phyloP scores from a whole-genome alignment of 2,329 filamentous ascomycete genomes.

The Beauveria scarabaeidicola region DNA sequence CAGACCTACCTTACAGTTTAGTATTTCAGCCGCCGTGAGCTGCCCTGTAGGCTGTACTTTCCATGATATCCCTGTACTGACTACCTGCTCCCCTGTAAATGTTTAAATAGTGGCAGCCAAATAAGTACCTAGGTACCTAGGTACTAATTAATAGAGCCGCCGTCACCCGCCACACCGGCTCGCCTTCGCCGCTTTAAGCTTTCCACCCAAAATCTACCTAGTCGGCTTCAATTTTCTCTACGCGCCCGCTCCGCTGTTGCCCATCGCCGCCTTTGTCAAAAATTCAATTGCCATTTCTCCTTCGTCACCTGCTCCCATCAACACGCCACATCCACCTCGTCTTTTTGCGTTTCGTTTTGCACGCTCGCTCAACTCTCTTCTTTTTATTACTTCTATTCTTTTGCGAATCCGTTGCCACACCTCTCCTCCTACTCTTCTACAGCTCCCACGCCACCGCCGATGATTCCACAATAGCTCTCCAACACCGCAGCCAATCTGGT shows the following conservation, averaged over 20 bases:
- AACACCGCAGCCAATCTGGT: constrained; percentile 5
- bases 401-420: neutral
- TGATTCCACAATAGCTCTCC: constrained; percentile 1
- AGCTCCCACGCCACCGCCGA: neutral
- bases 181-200: constrained; percentile 5
- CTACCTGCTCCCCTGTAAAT: neutral
- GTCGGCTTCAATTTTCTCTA: neutral
- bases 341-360: neutral
- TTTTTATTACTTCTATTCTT: neutral
- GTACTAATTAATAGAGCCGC: too few species aligned
- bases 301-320: constrained; percentile 9
- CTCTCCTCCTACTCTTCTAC: neutral
- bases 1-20: too few species aligned
- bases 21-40: too few species aligned
- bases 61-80: too few species aligned
- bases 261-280: constrained; percentile 7
- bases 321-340: constrained; percentile 1
- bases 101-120: neutral
- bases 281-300: neutral
- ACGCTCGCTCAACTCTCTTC: neutral
- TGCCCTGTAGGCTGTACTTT: too few species aligned
- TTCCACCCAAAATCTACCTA: neutral
- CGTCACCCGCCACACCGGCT: constrained; percentile 1
- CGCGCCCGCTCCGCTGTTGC: neutral
- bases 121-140: too few species aligned